Percentiles rank a stretch among this genome's conserved stretches.
These are phyloP conservation scores for Bolboschoenoplectus hybrid DNA, from an alignment of 202 grass and related monocot species.

Conservation along the genomic window DNA sequence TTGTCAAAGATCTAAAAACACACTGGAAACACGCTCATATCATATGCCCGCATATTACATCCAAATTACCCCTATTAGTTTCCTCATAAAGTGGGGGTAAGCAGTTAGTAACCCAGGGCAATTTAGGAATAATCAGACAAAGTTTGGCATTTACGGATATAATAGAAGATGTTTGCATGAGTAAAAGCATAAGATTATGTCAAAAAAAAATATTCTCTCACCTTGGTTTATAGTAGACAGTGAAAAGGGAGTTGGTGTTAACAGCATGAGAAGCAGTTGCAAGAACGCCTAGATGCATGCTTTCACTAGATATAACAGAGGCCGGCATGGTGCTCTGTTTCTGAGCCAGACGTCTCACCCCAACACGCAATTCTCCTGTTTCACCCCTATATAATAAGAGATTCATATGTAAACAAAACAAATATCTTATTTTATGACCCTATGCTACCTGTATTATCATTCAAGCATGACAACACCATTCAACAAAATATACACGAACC, in stretches of 20 bases:
- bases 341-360: conserved; percentile 67
- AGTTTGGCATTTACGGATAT: conserved; percentile 33
- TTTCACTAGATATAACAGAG: conserved; percentile 98
- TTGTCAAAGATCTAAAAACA: not conserved
- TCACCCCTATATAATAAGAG: conserved; percentile 59
- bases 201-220: conserved; percentile 34
- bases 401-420: conserved; percentile 26
- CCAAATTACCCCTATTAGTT: not conserved
- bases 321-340: conserved; percentile 72
- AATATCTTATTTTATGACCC: not conserved
- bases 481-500: conserved; percentile 1
- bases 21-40: not conserved
- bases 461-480: not conserved
- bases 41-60: not conserved
- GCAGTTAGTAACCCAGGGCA: conserved; percentile 36
- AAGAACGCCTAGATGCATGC: conserved; percentile 98
- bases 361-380: conserved; percentile 76
- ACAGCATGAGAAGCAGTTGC: conserved; percentile 92
- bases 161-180: conserved; percentile 3
- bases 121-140: conserved; percentile 17
- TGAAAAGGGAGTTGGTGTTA: conserved; percentile 70
- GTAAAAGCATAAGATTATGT: not conserved
- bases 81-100: not conserved
- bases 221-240: conserved; percentile 96
- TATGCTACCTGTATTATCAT: not conserved